Conservation (phyloP, 2,329 filamentous ascomycete species). For the Grosmannia penicillata region DNA sequence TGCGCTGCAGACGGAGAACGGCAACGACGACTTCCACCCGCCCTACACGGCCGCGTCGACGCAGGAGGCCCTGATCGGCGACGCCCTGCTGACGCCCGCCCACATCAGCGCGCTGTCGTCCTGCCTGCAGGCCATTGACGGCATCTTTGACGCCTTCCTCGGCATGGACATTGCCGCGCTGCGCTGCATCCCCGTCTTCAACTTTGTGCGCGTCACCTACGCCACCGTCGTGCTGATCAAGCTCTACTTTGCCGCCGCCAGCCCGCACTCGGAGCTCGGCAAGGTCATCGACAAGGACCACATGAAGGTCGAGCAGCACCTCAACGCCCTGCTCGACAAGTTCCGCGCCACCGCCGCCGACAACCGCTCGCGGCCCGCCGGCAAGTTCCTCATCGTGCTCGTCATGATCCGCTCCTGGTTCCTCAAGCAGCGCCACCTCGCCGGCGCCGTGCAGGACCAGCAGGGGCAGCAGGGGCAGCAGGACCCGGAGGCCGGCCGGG, state of each 20-base stretch:
- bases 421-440: constrained; percentile 22
- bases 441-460: background rate
- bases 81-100: constrained; percentile 30
- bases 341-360: constrained; percentile 49
- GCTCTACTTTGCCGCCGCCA: constrained; percentile 52
- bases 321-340: constrained; percentile 55
- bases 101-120: constrained; percentile 53
- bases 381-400: constrained; percentile 58
- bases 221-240: constrained; percentile 60
- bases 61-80: constrained; percentile 25
- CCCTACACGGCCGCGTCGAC: constrained; percentile 30
- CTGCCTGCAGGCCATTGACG: constrained; percentile 53
- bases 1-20: constrained; percentile 47
- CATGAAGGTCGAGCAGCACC: constrained; percentile 49
- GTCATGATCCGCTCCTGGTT: constrained; percentile 60
- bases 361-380: constrained; percentile 48
- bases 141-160: constrained; percentile 50
- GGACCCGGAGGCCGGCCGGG: background rate
- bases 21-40: constrained; percentile 35
- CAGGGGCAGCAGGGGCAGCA: background rate
- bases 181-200: constrained; percentile 53
- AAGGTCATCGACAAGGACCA: constrained; percentile 53
- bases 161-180: constrained; percentile 42
- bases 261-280: constrained; percentile 50
- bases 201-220: constrained; percentile 58